Evolutionary conservation across 345 rosid species (phyloP), one percentile per base, ranked within the genome.

Genomic region (Microthlaspi erraticum): DNA sequence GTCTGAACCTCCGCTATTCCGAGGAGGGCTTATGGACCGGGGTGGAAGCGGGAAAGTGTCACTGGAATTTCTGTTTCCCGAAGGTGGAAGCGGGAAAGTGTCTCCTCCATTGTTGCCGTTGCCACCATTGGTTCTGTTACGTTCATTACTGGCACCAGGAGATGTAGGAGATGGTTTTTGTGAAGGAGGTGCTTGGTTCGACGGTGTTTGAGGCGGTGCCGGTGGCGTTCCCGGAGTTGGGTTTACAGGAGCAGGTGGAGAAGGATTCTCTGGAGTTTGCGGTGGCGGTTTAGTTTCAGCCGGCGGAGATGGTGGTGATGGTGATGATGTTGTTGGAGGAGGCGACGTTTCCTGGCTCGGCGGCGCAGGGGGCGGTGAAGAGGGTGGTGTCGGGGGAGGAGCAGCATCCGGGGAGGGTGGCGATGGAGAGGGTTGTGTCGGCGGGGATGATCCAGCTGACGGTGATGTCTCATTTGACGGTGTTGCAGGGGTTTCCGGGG

Each of bases 1-100:
- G 44, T 64, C 68, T 58, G 68, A 51, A 26, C 13, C 73, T 71
- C 68, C 72, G 51, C 59, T 18, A 52, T 20, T 52, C 44, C 66
- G 68, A 31, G 84, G 81, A 50, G 80, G 84, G 52, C 79, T 49
- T 55, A 59, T 46, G 1, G 77, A 58, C 45, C 68, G 41, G 50
- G 79, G 66, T 10, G 76, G 39, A 77, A 60, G 66, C 12, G 76
- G 39, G 79, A 60, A 56, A 57, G 53, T 33, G 46, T 51, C 75
- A 37, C 72, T 26, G 4, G 78, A 18, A 5, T 39, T 59, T 58
- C 52, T 36, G 12, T 37, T 66, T n/a, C 73, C 62, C 1, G 68
- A 46, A 11, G 77, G 79, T 5, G 41, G 69, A 2, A 63, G 55
- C 1, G 64, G 68, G 9, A 59, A 70, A 41, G 60, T 58, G 1